Base-by-base conservation (phyloP, 768 basidiomycete species). In the Pholiota conissans region DNA sequence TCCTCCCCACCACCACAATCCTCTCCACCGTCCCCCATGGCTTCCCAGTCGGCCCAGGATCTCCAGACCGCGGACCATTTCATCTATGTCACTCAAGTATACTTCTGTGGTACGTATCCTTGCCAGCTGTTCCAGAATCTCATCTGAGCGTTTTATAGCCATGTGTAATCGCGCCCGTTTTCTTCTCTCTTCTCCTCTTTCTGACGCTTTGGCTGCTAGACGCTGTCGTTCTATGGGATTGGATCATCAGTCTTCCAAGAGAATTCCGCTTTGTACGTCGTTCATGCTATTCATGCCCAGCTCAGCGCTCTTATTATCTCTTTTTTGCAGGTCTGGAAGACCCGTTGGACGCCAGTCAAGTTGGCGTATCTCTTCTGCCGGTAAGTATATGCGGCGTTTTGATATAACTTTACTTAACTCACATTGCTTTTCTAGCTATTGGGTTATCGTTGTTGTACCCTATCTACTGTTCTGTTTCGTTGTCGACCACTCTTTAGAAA, bases 191-290 rank as follows among this genome's bases (percentile, higher is more conserved):
- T 65, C 66, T 68, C 67, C 58, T 53, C 61, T 63, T 62, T 69
- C 61, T 74, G 64, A 69, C 65, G 55, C 59, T 61, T 65, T 50
- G 57, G 10, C 55, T 61, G 61, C 52, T 67, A 91, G 90, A 92
- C 71, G 87, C 90, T 56, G 85, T 92, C 49, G 85, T 90, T 59
- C 72, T 91, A 52, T 92, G 90, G 90, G 90, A 92, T 76, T 92
- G 90, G 90, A 76, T 89, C 68, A 85, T 89, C 67, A 87, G 87
- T 69, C 71, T 91, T 57, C 84, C 86, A 39, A 79, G 88, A 73
- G 90, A 91, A 72, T 91, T 84, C 76, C 82, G 83, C 66, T 91
- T 88, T 73, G 90, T 91, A 72, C 64, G 78, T 73, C 49, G 53
- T 30, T 20, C 29, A 34, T 45, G 47, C 45, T 58, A 34, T 37